Evolutionary conservation across 1,284 basidiomycete genomes (phyloP), one percentile per base, ranked within the genome.

Genomic region (Malassezia pachydermatis): DNA sequence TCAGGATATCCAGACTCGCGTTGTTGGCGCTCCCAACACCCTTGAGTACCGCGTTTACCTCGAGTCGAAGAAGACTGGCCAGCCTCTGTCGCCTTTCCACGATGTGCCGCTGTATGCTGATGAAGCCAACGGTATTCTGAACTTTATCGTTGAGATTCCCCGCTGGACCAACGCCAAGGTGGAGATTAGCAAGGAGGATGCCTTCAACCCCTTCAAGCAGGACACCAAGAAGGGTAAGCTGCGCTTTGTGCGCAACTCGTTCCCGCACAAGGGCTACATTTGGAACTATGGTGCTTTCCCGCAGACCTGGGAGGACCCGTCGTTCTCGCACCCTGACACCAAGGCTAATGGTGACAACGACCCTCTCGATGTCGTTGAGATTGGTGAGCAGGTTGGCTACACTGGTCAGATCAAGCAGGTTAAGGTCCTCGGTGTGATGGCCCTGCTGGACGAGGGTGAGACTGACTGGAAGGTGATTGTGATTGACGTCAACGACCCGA

Each of bases 341-440:
- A 96, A 96, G 77, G 94, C 94, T 58, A 86, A 86, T 77, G 94
- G 94, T 55, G 94, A 99, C 79, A 95, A 98, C 72, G 94, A 99
- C 77, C 94, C 94, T 58, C 84, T 99, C 63, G 94, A 99, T 76
- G 92, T 99, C 58, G 96, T 94, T 76, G 94, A 99, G 78, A 98
- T 99, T 71, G 94, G 94, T 58, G 94, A 99, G 76, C 88, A 92
- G 74, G 87, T 98, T 67, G 94, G 90, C 60, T 89, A 92, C 76
- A 82, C 84, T 57, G 94, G 94, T 57, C 92, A 98, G 76, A 81
- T 99, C 75, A 99, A 99, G 79, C 94, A 98, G 76, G 94, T 99
- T 81, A 99, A 99, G 79, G 88, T 98, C 58, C 87, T 99, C 72
- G 94, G 94, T 63, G 94, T 98, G 79, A 98, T 98, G 92, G 94